phyloP scores from a whole-genome alignment of 2,329 filamentous ascomycete species.

The Dactylellina haptotyla region DNA sequence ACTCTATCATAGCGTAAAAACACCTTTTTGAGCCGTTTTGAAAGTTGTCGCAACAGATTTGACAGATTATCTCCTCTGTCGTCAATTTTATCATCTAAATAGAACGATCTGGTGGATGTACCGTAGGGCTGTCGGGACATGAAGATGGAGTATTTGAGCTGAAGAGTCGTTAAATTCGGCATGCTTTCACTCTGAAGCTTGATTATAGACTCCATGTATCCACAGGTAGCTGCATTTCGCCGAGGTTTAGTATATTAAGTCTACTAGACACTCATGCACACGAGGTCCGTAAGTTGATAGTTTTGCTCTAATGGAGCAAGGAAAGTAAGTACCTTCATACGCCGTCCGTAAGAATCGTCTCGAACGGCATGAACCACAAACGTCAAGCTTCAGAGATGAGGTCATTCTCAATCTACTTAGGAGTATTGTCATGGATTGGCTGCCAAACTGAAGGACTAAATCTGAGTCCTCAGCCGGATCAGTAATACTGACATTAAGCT shows the following conservation, averaged over 20 bases:
- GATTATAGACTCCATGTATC: conserved; percentile 37
- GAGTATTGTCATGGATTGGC: conserved; percentile 23
- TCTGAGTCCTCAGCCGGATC: conserved; percentile 12
- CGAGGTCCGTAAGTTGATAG: background rate
- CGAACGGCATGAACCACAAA: conserved; percentile 16
- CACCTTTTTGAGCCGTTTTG: conserved; percentile 24
- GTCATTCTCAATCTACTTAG: conserved; percentile 26
- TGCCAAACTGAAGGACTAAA: conserved; percentile 27
- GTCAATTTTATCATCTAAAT: conserved; percentile 31
- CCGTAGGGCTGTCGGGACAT: conserved; percentile 27
- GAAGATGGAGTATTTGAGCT: conserved; percentile 4
- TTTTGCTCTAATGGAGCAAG: conserved; percentile 4
- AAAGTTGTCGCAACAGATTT: conserved; percentile 32
- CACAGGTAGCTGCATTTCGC: conserved; percentile 21
- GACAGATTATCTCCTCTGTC: conserved; percentile 35
- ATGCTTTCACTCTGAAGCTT: conserved; percentile 22
- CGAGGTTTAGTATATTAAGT: conserved; percentile 25
- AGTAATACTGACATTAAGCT: conserved; percentile 26
- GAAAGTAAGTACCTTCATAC: conserved; percentile 26
- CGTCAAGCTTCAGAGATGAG: conserved; percentile 19
- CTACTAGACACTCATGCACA: too few relatives aligned
- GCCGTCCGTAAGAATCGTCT: conserved; percentile 29
- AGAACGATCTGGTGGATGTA: conserved; percentile 42
- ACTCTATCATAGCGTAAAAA: conserved; percentile 26
- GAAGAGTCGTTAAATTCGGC: conserved; percentile 32